Conservation (phyloP, 1,284 basidiomycete genomes). For the Psilocybe mexicana region DNA sequence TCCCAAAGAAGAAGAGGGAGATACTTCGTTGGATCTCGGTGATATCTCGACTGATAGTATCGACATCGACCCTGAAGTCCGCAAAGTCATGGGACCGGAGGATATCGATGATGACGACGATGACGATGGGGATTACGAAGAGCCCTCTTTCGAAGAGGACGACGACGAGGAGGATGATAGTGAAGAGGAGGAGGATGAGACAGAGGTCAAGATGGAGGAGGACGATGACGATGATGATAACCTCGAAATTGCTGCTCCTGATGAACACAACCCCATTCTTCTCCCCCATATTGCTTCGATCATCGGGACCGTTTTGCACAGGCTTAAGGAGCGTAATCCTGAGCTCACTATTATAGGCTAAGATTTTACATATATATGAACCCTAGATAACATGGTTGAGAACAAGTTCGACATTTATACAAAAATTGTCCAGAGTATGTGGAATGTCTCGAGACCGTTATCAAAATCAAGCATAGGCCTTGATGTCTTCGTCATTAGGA, state of each 20-base stretch:
- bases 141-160: not conserved
- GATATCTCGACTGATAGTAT: not conserved
- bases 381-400: no score
- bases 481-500: slow-evolving; percentile 62
- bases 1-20: slow-evolving; percentile 1
- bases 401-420: not conserved
- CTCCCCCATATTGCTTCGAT: slow-evolving; percentile 8
- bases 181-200: not conserved
- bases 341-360: slow-evolving; percentile 7
- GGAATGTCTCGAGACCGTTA: no score
- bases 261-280: slow-evolving; percentile 8
- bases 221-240: slow-evolving; percentile 11
- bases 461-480: slow-evolving; percentile 52
- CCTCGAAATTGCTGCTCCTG: slow-evolving; percentile 3
- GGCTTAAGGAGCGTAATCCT: slow-evolving; percentile 10
- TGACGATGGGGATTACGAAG: slow-evolving; percentile 5
- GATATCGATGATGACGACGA: slow-evolving; percentile 14
- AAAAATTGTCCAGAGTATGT: not conserved
- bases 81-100: not conserved
- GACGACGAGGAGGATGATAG: not conserved
- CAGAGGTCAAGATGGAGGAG: not conserved
- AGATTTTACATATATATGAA: not conserved
- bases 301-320: slow-evolving; percentile 7
- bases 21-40: not conserved
- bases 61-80: slow-evolving; percentile 4